phyloP scores from a whole-genome alignment of 2,329 filamentous ascomycete species.

The Aspergillus nomiae region DNA sequence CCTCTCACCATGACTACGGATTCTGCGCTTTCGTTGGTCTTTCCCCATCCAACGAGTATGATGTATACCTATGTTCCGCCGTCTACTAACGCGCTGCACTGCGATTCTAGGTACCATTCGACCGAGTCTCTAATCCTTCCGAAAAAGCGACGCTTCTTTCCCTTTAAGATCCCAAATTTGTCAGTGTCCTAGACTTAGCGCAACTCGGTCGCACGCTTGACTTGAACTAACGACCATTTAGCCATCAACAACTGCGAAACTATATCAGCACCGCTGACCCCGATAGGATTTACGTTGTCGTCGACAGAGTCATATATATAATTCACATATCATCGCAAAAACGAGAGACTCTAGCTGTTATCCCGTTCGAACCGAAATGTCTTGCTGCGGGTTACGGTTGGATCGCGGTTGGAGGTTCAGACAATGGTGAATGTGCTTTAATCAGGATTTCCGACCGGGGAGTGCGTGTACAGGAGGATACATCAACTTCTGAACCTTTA shows the following conservation, averaged over 20 bases:
- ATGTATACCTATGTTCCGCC: constrained; percentile 8
- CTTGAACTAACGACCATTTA: constrained; percentile 26
- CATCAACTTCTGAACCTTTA: constrained; percentile 36
- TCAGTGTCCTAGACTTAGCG: constrained; percentile 45
- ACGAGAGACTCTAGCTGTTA: constrained; percentile 70
- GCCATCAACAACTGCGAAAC: constrained; percentile 68
- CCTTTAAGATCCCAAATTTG: constrained; percentile 66
- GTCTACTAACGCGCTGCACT: constrained; percentile 17
- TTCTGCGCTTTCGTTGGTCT: constrained; percentile 40
- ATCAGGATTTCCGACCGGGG: constrained; percentile 60
- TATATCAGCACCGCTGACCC: constrained; percentile 79
- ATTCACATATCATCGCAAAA: constrained; percentile 70
- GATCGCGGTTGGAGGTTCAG: constrained; percentile 83
- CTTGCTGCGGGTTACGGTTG: constrained; percentile 84
- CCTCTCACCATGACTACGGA: constrained; percentile 45
- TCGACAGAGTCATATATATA: constrained; percentile 71
- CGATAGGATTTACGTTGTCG: constrained; percentile 82
- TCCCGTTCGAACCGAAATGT: constrained; percentile 77
- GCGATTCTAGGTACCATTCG: constrained; percentile 58
- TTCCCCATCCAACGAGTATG: constrained; percentile 11
- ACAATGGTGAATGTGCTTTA: constrained; percentile 82
- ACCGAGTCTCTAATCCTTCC: constrained; percentile 66
- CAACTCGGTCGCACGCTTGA: not conserved
- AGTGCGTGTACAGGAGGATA: constrained; percentile 41
- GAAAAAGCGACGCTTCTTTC: constrained; percentile 66